phyloP scores from a whole-genome alignment of 179 eudicot species.

The Silene coronaria region DNA sequence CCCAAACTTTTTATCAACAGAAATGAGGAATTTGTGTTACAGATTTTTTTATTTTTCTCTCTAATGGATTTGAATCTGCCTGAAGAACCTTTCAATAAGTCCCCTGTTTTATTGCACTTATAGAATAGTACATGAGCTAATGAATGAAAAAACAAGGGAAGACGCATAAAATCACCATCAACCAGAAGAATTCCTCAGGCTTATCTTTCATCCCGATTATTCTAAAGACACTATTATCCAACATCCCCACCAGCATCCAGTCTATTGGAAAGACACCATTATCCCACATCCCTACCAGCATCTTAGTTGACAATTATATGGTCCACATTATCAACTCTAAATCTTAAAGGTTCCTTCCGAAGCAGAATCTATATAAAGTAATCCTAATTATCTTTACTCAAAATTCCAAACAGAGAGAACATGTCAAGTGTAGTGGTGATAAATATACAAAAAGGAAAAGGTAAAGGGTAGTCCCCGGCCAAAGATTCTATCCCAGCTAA shows the following conservation, averaged over 20 bases:
- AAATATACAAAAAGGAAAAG: too few relatives aligned
- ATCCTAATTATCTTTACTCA: neutral
- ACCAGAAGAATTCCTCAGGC: neutral
- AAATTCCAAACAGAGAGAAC: neutral
- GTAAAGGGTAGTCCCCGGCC: too few relatives aligned
- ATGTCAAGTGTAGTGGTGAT: too few relatives aligned
- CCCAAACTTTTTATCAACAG: neutral
- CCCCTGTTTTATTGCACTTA: neutral
- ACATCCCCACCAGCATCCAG: neutral
- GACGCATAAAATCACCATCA: neutral
- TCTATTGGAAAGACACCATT: neutral
- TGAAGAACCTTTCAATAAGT: neutral
- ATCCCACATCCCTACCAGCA: neutral
- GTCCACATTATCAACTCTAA: neutral
- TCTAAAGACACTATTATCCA: too few relatives aligned
- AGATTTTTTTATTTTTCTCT: neutral
- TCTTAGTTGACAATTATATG: neutral
- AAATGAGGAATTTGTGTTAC: neutral
- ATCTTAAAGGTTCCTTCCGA: neutral
- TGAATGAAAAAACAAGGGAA: neutral
- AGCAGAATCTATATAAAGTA: neutral
- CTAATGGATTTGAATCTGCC: neutral
- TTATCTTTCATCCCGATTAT: neutral
- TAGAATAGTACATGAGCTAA: neutral
- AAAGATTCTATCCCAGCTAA: too few relatives aligned